Percentiles rank a stretch among this genome's conserved stretches.
These are phyloP conservation scores for Fomitopsis pulvina DNA, from an alignment of 768 basidiomycete species.

Conservation along the genomic window DNA sequence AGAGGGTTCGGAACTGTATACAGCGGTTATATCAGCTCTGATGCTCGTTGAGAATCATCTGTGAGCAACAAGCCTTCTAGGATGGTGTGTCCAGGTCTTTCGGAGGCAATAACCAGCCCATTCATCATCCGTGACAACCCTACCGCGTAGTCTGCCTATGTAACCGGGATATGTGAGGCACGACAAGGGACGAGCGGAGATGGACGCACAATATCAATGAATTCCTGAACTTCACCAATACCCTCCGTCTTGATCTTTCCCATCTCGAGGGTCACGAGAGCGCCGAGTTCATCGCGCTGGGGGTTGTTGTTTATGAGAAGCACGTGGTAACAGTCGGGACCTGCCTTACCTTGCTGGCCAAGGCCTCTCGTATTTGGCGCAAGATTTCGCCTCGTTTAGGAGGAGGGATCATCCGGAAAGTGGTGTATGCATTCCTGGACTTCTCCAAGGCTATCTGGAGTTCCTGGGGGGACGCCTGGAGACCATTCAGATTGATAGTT, in stretches of 20 bases:
- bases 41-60: background rate
- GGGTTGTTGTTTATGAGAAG: background rate
- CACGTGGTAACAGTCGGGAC: background rate
- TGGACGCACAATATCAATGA: constrained; percentile 78
- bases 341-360: constrained; percentile 60
- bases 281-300: constrained; percentile 73
- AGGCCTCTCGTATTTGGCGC: constrained; percentile 78
- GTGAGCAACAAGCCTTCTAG: constrained; percentile 63
- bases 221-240: constrained; percentile 90
- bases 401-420: constrained; percentile 74
- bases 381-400: constrained; percentile 86
- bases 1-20: constrained; percentile 83
- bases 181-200: background rate
- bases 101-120: constrained; percentile 80
- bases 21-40: background rate
- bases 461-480: constrained; percentile 65
- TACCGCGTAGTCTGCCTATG: constrained; percentile 88
- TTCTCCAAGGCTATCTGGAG: constrained; percentile 61
- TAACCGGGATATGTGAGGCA: background rate
- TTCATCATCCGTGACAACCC: constrained; percentile 94
- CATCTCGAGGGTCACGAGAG: constrained; percentile 83
- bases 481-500: too few species aligned
- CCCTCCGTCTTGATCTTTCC: constrained; percentile 91
- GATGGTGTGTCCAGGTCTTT: constrained; percentile 86
- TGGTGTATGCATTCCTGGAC: constrained; percentile 64